A percentile compares a stretch with the other conserved stretches of the same genome.
phyloP scores from a whole-genome alignment of 2,329 filamentous ascomycete genomes.

The Plectosphaerella sp. region DNA sequence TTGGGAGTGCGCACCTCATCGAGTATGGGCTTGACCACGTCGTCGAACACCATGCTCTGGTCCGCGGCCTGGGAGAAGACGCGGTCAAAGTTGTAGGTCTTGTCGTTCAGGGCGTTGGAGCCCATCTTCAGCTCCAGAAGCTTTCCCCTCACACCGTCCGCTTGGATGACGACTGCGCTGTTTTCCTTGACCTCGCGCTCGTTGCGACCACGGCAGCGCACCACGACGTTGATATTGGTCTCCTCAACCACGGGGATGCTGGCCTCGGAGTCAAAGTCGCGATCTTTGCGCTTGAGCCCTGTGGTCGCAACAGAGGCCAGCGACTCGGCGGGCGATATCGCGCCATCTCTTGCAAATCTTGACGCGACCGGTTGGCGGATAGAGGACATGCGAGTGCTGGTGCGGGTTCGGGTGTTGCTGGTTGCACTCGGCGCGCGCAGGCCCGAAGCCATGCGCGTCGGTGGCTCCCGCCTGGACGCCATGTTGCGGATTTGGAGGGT shows the following conservation, averaged over 20 bases:
- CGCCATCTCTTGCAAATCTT: constrained; percentile 31
- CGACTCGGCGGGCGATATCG: constrained; percentile 68
- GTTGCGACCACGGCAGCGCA: constrained; percentile 87
- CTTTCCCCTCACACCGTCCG: constrained; percentile 83
- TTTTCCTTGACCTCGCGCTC: constrained; percentile 92
- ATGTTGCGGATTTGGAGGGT: constrained; percentile 1
- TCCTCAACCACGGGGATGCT: constrained; percentile 51
- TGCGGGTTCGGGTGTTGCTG: constrained; percentile 2
- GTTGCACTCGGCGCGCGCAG: constrained; percentile 7
- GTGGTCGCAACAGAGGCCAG: constrained; percentile 55
- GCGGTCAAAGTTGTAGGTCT: constrained; percentile 94
- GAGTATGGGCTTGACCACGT: constrained; percentile 87
- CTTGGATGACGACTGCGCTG: constrained; percentile 84
- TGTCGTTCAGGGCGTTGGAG: constrained; percentile 86
- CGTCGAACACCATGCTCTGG: constrained; percentile 90
- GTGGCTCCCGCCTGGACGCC: constrained; percentile 13
- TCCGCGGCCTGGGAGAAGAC: constrained; percentile 95
- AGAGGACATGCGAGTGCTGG: constrained; percentile 9
- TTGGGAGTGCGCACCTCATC: constrained; percentile 64
- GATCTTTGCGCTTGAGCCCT: constrained; percentile 78
- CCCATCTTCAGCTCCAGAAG: constrained; percentile 87
- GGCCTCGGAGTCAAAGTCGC: constrained; percentile 58
- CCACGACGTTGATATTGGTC: constrained; percentile 97
- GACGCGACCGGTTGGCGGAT: constrained; percentile 10
- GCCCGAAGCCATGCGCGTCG: constrained; percentile 8